phyloP scores from a whole-genome alignment of 495 filamentous ascomycete species.

The Hypoxylon rickii region DNA sequence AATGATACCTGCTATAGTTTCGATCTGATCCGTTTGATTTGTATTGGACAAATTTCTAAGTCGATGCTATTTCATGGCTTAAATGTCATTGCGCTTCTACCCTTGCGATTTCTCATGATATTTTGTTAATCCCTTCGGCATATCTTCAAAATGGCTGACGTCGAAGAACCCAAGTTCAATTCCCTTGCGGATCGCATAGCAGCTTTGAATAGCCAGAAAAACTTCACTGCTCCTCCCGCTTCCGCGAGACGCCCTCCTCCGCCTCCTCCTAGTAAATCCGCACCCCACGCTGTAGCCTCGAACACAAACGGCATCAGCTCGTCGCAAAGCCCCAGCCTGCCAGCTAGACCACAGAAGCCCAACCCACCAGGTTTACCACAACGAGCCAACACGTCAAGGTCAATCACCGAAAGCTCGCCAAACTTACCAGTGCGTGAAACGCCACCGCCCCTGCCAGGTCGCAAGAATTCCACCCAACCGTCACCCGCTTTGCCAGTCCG shows the following conservation, averaged over 20 bases:
- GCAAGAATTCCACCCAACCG: conserved; percentile 39
- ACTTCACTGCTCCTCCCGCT: conserved; percentile 47
- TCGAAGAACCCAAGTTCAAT: conserved; percentile 58
- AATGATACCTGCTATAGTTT: too few species aligned
- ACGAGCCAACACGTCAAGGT: conserved; percentile 39
- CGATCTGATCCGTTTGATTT: too few species aligned
- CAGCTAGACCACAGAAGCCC: conserved; percentile 40
- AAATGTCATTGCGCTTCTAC: too few species aligned
- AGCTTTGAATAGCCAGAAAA: conserved; percentile 58
- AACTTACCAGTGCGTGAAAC: conserved; percentile 26
- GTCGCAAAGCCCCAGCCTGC: conserved; percentile 43
- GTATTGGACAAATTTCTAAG: too few species aligned
- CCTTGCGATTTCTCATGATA: too few species aligned
- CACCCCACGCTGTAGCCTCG: conserved; percentile 26
- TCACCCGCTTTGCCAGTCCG: conserved; percentile 49
- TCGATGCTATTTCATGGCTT: too few species aligned
- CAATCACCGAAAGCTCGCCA: conserved; percentile 25
- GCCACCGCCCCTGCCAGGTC: conserved; percentile 47
- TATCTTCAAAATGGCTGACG: conserved; percentile 55
- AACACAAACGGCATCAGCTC: conserved; percentile 29
- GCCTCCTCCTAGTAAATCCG: conserved; percentile 46
- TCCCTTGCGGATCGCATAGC: conserved; percentile 60
- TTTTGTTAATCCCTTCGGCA: too few species aligned
- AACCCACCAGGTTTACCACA: conserved; percentile 45
- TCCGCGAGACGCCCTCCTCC: conserved; percentile 53